Conservation (phyloP, 192 early-diverging fungal species). For the Coemansia aciculifera region DNA sequence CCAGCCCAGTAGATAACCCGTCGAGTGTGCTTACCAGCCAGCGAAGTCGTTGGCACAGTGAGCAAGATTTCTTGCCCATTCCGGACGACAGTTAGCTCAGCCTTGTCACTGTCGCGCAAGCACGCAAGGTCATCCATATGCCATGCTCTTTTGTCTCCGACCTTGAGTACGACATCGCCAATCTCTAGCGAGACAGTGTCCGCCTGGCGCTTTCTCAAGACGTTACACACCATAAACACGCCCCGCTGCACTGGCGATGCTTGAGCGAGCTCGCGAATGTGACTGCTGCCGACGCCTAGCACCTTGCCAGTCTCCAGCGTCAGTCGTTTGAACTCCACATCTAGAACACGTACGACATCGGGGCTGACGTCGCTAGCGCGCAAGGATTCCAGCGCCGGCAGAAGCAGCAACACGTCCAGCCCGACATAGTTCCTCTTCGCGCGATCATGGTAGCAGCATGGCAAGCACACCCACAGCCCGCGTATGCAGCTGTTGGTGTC, state of each 20-base stretch:
- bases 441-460: slow-evolving; percentile 4
- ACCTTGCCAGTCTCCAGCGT: slow-evolving; percentile 20
- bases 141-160: slow-evolving; percentile 10
- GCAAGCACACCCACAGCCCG: slow-evolving; percentile 19
- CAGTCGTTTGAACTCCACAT: slow-evolving; percentile 25
- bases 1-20: slow-evolving; percentile 38
- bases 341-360: slow-evolving; percentile 18
- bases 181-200: slow-evolving; percentile 18
- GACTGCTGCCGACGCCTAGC: slow-evolving; percentile 14
- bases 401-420: slow-evolving; percentile 20
- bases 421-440: background rate
- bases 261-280: slow-evolving; percentile 7
- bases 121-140: slow-evolving; percentile 27
- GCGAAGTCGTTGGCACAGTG: slow-evolving; percentile 20
- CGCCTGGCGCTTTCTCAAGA: slow-evolving; percentile 1
- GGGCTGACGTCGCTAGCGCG: background rate
- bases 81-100: slow-evolving; percentile 31
- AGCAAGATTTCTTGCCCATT: slow-evolving; percentile 18
- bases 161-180: slow-evolving; percentile 35
- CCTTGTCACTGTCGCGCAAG: slow-evolving; percentile 11
- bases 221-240: slow-evolving; percentile 18
- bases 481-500: background rate
- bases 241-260: background rate
- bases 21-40: slow-evolving; percentile 12
- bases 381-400: slow-evolving; percentile 15